These are phyloP conservation scores for Leccinum ochraceum DNA, from an alignment of 768 basidiomycete genomes.

Conservation along the genomic window DNA sequence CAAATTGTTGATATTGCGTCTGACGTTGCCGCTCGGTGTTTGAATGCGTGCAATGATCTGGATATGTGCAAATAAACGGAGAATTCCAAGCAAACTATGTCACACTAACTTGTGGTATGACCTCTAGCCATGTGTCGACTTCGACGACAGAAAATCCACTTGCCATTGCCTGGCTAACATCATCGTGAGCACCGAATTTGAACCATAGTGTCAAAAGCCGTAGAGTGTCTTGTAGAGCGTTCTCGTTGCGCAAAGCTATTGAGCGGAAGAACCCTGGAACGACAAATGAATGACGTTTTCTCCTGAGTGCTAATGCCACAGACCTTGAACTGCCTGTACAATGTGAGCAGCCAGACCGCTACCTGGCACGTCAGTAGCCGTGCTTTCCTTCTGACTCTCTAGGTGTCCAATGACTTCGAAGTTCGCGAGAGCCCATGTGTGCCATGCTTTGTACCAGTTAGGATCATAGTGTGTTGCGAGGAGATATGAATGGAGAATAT, in stretches of 20 bases:
- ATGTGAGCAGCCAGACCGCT: conserved; percentile 76
- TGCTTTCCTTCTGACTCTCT: conserved; percentile 63
- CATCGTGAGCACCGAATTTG: conserved; percentile 89
- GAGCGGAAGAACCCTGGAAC: conserved; percentile 90
- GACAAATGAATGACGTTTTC: conserved; percentile 14
- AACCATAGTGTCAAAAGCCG: conserved; percentile 96
- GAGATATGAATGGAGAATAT: conserved; percentile 82
- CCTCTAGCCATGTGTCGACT: conserved; percentile 98
- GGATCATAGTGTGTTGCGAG: conserved; percentile 90
- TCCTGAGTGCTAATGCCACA: neutral
- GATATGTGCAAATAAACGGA: neutral
- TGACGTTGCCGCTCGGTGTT: conserved; percentile 84
- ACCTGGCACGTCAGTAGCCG: conserved; percentile 56
- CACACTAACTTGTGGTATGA: conserved; percentile 85
- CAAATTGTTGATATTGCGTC: conserved; percentile 85
- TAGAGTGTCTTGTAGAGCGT: conserved; percentile 92
- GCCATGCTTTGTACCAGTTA: conserved; percentile 99
- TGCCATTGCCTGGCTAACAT: conserved; percentile 87
- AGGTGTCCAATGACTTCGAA: conserved; percentile 88
- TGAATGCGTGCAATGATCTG: conserved; percentile 99
- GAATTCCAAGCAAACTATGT: neutral
- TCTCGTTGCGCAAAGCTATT: conserved; percentile 84
- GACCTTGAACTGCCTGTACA: conserved; percentile 91
- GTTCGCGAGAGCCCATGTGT: conserved; percentile 96
- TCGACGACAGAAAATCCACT: conserved; percentile 86